These are phyloP conservation scores for Prinsepia uniflora DNA, from an alignment of 306 rosid species.

Conservation along the genomic window DNA sequence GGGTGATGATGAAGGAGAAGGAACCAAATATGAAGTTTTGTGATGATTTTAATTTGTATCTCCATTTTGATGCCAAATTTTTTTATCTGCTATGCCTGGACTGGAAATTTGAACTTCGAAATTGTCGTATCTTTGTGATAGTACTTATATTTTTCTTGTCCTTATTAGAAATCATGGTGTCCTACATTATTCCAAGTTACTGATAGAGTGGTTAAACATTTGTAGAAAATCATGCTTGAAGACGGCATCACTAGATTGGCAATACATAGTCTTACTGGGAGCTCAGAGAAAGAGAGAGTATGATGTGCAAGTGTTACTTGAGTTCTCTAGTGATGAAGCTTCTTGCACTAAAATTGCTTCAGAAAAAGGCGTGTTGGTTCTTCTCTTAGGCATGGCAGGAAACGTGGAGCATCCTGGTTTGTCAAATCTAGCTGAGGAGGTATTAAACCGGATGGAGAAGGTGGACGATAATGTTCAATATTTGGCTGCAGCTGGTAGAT, in stretches of 20 bases:
- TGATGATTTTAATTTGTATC: neutral
- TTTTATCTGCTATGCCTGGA: neutral
- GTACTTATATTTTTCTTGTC: neutral
- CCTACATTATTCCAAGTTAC: neutral
- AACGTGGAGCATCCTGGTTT: slow-evolving; percentile 39
- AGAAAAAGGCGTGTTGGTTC: slow-evolving; percentile 63
- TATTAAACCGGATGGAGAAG: slow-evolving; percentile 45
- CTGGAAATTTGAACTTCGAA: too few species aligned
- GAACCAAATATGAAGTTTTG: neutral
- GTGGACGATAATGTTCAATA: slow-evolving; percentile 43
- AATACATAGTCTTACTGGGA: slow-evolving; percentile 58
- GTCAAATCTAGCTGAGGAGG: slow-evolving; percentile 55
- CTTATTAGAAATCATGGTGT: neutral
- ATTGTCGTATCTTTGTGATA: neutral
- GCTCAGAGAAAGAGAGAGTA: slow-evolving; percentile 55
- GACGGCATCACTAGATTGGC: slow-evolving; percentile 52
- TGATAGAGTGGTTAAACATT: slow-evolving; percentile 12
- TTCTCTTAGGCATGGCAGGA: slow-evolving; percentile 50
- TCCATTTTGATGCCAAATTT: neutral
- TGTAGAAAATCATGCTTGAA: slow-evolving; percentile 54
- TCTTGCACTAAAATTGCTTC: slow-evolving; percentile 50
- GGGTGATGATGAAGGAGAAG: neutral
- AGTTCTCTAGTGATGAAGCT: slow-evolving; percentile 48
- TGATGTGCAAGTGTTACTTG: slow-evolving; percentile 51
- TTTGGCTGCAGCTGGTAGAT: slow-evolving; percentile 56